Conservation (phyloP, 169 alveolate species). For the Fabrea salina region DNA sequence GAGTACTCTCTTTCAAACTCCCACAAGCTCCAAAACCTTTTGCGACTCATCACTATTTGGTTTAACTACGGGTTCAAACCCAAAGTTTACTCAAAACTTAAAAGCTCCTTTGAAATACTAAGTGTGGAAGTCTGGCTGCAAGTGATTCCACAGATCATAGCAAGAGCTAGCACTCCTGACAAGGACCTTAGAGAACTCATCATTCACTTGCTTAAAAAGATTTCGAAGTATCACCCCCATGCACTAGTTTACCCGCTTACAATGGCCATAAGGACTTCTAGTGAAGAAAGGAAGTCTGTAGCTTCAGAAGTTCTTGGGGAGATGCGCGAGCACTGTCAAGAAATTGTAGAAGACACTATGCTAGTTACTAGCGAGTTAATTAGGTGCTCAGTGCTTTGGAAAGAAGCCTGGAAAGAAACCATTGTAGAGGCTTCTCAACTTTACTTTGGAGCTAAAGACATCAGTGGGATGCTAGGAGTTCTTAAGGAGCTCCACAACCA, state of each 20-base stretch:
- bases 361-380: slow-evolving; percentile 82
- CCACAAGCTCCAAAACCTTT: slow-evolving; percentile 76
- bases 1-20: slow-evolving; percentile 62
- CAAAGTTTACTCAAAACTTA: slow-evolving; percentile 66
- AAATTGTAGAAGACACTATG: slow-evolving; percentile 78
- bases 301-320: slow-evolving; percentile 68
- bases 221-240: slow-evolving; percentile 79
- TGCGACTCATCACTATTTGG: slow-evolving; percentile 79
- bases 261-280: slow-evolving; percentile 77
- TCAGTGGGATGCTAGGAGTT: slow-evolving; percentile 52
- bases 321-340: slow-evolving; percentile 44
- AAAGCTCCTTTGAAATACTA: slow-evolving; percentile 69
- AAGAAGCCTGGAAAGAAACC: slow-evolving; percentile 88
- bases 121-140: slow-evolving; percentile 81
- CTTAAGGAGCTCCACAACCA: slow-evolving; percentile 74
- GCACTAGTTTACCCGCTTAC: slow-evolving; percentile 82
- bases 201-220: slow-evolving; percentile 68
- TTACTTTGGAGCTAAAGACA: slow-evolving; percentile 75
- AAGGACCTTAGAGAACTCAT: slow-evolving; percentile 57
- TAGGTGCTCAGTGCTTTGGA: slow-evolving; percentile 81
- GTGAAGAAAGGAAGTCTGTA: slow-evolving; percentile 65
- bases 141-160: slow-evolving; percentile 85
- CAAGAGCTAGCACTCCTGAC: slow-evolving; percentile 77
- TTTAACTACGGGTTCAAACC: slow-evolving; percentile 71
- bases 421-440: slow-evolving; percentile 84